Evolutionary conservation across 2,329 filamentous ascomycete genomes (phyloP), one percentile per base, ranked within the genome.

Genomic region (Epichloe amarillans): DNA sequence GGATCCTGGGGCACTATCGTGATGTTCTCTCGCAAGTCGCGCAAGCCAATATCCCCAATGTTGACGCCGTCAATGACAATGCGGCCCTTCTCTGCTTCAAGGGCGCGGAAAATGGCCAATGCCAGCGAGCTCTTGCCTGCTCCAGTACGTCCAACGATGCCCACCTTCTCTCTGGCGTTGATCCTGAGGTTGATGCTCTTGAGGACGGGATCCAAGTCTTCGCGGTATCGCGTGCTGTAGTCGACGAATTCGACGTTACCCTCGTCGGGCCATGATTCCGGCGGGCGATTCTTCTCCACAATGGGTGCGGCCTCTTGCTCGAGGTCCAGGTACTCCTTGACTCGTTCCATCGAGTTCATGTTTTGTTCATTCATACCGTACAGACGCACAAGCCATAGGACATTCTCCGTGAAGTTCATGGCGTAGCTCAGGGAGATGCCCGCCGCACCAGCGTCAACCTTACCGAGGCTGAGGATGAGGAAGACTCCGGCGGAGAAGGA

Each of bases 1-100:
- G 88, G 93, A 63, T 98, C 93, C 71, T 98, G 93, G 30, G 93
- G 93, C 52, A 98, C 93, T 67, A 98, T 97, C 0, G 94, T 96
- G 60, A 98, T 94, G 45, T 87, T 84, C 69, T 95, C 86, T 50
- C 93, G 86, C 60, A 98, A 73, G 67, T 97, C 91, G 56, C 88
- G 86, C n/a, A 98, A 77, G 6, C 93, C 93, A 56, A 98, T 96
- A 55, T 76, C 72, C 47, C 88, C 83, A 62, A 97, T 88, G 61
- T 97, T 88, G n/a, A 98, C 72, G 55, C 83, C 85, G 58, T 98
- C 93, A 50, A 98, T 88, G 19, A 94, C 63, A 54, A 98, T 95
- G 64, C 85, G 87, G 60, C 93, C 93, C 57, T 80, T 77, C 60
- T 95, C 89, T 1, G 93, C 89, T 67, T 98, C 93, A 2, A 98